Evolutionary conservation across 1,139 yeast genomes (phyloP), one percentile per base, ranked within the genome.

Genomic region (Pichia sp.): DNA sequence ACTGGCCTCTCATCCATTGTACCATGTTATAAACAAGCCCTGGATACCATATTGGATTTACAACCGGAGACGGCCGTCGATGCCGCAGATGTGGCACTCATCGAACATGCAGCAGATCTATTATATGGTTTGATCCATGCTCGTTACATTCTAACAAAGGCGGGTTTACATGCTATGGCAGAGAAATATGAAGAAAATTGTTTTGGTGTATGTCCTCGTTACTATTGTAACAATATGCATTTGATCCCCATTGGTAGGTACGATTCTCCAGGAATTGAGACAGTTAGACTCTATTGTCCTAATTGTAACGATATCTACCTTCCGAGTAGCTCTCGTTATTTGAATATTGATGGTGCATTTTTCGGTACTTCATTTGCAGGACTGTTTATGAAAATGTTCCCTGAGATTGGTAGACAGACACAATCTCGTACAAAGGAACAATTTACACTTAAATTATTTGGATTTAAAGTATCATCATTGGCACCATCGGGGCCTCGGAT

Each of bases 361-460:
- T 91, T 93, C 63, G 98, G 98, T 7, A 86, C 97, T 1, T 80
- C 94, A 22, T 91, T 91, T 62, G 94, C 96, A 0, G 97, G 96
- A 3, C 70, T 91, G 46, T 82, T 91, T 51, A 75, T 91, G 39
- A 84, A 86, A 56, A 83, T 86, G 71, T 87, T 80, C 62, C 88
- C 94, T 6, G 96, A 86, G 47, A 74, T 88, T 38, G 83, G 78
- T 45, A 60, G 62, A 42, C 67, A 64, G 52, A 60, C 68, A 43
- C 59, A 55, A 41, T 67, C 64, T 53, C 73, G 72, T 55, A 72
- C 73, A 47, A 69, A 68, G 55, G 67, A 66, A 39, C 64, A 59
- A 45, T 84, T 75, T 55, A 83, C 84, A 27, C 69, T 87, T 53
- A 83, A 79, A 53, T 70, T 88, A 35, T 93, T 85, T 63, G 98